A percentile compares a stretch with the other conserved stretches of the same genome.
phyloP scores from a whole-genome alignment of 83 land plant genomes.

The Picea engelmannii region DNA sequence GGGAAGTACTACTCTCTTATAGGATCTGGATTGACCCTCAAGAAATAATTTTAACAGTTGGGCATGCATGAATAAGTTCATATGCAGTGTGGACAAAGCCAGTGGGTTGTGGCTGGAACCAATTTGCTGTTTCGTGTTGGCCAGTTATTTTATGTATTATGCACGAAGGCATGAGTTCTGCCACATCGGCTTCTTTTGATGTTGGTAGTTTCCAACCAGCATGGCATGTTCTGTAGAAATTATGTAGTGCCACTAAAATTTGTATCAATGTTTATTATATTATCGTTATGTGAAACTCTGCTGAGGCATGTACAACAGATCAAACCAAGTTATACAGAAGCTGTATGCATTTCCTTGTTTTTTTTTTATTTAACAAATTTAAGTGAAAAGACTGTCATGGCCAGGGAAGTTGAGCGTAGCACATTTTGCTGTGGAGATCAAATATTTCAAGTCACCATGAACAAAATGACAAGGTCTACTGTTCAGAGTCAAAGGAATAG shows the following conservation, averaged over 20 bases:
- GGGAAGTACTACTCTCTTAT: not conserved
- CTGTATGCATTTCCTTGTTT: not conserved
- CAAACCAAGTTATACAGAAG: not conserved
- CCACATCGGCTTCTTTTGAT: not conserved
- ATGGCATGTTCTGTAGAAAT: slow-evolving; percentile 4
- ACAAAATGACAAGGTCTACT: not conserved
- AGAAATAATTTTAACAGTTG: slow-evolving; percentile 1
- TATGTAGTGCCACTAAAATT: not conserved
- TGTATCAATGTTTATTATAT: slow-evolving; percentile 4
- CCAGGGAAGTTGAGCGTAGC: not conserved
- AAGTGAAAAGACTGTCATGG: not conserved
- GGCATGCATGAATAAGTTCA: slow-evolving; percentile 13
- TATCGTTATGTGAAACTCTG: slow-evolving; percentile 1
- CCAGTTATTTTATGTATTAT: not conserved
- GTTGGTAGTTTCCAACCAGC: slow-evolving; percentile 13
- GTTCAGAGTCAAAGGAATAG: not conserved
- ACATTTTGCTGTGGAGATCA: not conserved
- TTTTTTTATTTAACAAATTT: not conserved
- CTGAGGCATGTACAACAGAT: not conserved
- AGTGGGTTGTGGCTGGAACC: slow-evolving; percentile 5
- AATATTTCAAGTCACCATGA: not conserved
- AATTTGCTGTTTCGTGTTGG: not conserved
- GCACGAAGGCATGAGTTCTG: not conserved
- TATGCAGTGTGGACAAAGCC: slow-evolving; percentile 4
- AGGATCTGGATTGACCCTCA: slow-evolving; percentile 5